A percentile compares a stretch with the other conserved stretches of the same genome.
Evolutionary conservation across 176 grass and related monocot species (phyloP).

Genomic region (Phoenix dactylifera): DNA sequence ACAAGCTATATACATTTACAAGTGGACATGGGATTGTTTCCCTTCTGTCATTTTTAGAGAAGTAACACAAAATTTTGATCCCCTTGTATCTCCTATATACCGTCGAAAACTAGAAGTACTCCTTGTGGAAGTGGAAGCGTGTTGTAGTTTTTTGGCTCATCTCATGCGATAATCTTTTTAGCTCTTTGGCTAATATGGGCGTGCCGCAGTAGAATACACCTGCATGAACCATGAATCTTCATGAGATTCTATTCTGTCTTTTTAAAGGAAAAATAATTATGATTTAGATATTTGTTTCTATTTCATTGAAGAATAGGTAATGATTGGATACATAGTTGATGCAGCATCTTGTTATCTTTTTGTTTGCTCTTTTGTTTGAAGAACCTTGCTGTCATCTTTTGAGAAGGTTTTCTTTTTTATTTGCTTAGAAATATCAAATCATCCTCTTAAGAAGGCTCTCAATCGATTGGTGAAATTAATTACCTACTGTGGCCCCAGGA

Average conservation of each 20-base stretch:
- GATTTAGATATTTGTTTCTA: too few relatives aligned
- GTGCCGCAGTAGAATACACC: conserved; percentile 95
- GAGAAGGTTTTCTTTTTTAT: too few relatives aligned
- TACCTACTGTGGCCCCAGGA: conserved; percentile 84
- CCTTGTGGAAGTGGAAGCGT: conserved; percentile 97
- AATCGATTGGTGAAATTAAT: conserved; percentile 1
- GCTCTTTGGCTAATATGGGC: conserved; percentile 72
- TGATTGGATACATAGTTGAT: too few relatives aligned
- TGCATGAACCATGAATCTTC: conserved; percentile 20
- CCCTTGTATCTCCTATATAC: conserved; percentile 10
- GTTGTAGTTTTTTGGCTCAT: conserved; percentile 87
- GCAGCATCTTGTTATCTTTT: too few relatives aligned
- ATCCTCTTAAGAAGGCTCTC: neutral
- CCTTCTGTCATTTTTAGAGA: conserved; percentile 37
- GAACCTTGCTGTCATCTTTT: too few relatives aligned
- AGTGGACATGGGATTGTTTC: conserved; percentile 42
- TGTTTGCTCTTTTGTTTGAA: too few relatives aligned
- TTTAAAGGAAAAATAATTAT: too few relatives aligned
- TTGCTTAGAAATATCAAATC: too few relatives aligned
- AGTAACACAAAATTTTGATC: conserved; percentile 41
- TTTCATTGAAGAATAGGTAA: too few relatives aligned
- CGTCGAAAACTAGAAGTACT: conserved; percentile 51
- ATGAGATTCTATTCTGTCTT: too few relatives aligned
- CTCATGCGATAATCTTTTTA: conserved; percentile 66
- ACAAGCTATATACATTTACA: conserved; percentile 86